Conservation (phyloP, 257 asterid genomes). For the Solanum piurae region DNA sequence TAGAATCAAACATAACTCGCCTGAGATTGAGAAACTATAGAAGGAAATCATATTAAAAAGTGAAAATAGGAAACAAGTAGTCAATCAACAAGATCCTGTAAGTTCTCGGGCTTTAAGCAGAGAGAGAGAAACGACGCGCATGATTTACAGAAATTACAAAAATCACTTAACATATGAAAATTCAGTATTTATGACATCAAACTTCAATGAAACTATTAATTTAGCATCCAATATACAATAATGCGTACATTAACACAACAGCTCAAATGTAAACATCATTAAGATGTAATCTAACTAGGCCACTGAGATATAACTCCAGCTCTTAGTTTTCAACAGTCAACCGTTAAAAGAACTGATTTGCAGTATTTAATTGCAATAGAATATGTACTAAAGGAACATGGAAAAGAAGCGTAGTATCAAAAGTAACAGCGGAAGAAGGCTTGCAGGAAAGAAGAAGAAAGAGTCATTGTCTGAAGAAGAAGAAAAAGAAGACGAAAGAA, state of each 20-base stretch:
- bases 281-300: background rate
- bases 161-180: background rate
- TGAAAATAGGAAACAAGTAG: background rate
- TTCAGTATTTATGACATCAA: background rate
- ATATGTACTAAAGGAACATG: background rate
- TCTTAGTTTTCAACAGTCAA: background rate
- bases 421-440: background rate
- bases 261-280: background rate
- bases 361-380: background rate
- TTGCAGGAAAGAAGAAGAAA: background rate
- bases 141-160: background rate
- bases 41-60: background rate
- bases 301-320: background rate
- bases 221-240: background rate
- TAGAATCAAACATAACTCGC: background rate
- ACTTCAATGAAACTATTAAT: background rate
- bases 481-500: background rate
- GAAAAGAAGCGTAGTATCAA: background rate
- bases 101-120: background rate
- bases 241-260: background rate
- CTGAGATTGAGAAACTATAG: background rate
- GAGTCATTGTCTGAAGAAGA: background rate
- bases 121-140: background rate
- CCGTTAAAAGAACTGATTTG: background rate
- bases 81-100: background rate